These are phyloP conservation scores for Chalara sp. DNA, from an alignment of 2,329 filamentous ascomycete genomes.

Conservation along the genomic window DNA sequence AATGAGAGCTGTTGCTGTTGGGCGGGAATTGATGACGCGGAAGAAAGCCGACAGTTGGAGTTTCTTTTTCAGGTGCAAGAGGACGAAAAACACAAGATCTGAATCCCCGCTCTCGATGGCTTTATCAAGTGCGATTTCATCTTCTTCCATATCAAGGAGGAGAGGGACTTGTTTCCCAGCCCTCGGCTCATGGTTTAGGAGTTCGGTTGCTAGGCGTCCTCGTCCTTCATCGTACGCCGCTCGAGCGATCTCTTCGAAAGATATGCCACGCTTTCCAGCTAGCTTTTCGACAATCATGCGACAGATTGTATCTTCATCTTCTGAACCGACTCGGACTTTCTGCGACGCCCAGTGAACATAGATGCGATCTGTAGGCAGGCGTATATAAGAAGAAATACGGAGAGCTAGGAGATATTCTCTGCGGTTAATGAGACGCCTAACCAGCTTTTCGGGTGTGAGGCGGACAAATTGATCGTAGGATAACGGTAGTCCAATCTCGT, in stretches of 20 bases:
- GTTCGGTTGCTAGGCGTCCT: conserved; percentile 77
- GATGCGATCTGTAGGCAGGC: conserved; percentile 79
- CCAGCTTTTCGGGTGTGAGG: conserved; percentile 81
- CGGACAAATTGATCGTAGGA: conserved; percentile 93
- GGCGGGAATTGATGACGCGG: conserved; percentile 77
- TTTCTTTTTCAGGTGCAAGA: conserved; percentile 84
- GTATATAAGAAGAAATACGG: conserved; percentile 79
- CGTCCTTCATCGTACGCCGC: conserved; percentile 93
- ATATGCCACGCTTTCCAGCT: conserved; percentile 83
- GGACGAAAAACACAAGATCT: conserved; percentile 83
- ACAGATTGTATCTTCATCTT: conserved; percentile 84
- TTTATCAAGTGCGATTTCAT: conserved; percentile 90
- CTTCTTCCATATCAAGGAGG: conserved; percentile 90
- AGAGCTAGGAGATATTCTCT: conserved; percentile 89
- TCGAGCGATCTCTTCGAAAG: conserved; percentile 88
- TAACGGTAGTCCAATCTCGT: conserved; percentile 81
- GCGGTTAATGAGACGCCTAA: conserved; percentile 77
- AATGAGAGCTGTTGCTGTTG: conserved; percentile 81
- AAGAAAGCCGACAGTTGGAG: conserved; percentile 89
- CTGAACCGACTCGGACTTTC: conserved; percentile 79
- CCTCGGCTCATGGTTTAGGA: conserved; percentile 88
- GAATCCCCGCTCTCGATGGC: conserved; percentile 94
- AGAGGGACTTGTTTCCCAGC: conserved; percentile 95
- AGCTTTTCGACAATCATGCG: conserved; percentile 80
- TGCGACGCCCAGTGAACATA: conserved; percentile 96